Evolutionary conservation across 2,329 filamentous ascomycete genomes (phyloP).

Genomic region (Epichloe gansuensis): DNA sequence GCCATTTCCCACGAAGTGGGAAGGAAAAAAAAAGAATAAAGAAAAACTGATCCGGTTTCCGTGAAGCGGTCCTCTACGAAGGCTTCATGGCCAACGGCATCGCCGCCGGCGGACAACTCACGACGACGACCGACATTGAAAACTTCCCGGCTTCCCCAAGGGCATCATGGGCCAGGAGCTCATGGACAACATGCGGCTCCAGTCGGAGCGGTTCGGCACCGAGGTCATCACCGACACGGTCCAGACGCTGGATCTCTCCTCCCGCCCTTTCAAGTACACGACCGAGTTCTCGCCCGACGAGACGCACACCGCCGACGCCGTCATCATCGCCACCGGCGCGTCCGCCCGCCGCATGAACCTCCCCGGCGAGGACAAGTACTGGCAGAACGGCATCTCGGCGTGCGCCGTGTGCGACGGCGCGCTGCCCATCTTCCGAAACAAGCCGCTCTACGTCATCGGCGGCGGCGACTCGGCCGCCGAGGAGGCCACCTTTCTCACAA

Average conservation of each 20-base stretch:
- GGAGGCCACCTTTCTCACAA: slow-evolving; percentile 93
- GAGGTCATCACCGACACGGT: slow-evolving; percentile 90
- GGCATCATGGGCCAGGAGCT: slow-evolving; percentile 77
- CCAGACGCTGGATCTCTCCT: slow-evolving; percentile 70
- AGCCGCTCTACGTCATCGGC: slow-evolving; percentile 89
- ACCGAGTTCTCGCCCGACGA: slow-evolving; percentile 77
- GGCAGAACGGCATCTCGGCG: slow-evolving; percentile 92
- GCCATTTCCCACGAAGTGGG: neutral
- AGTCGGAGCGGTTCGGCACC: slow-evolving; percentile 87
- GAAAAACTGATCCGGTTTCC: neutral
- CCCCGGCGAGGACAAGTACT: slow-evolving; percentile 85
- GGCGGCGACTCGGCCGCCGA: slow-evolving; percentile 95
- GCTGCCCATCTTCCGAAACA: slow-evolving; percentile 93
- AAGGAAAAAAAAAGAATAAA: neutral
- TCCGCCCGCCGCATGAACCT: slow-evolving; percentile 77
- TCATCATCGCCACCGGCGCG: slow-evolving; percentile 93
- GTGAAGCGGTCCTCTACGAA: slow-evolving; percentile 75
- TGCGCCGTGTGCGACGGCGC: slow-evolving; percentile 97
- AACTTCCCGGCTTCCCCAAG: slow-evolving; percentile 91
- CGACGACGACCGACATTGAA: slow-evolving; percentile 95
- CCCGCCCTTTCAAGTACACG: slow-evolving; percentile 84
- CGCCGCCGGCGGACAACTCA: slow-evolving; percentile 90
- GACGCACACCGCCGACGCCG: slow-evolving; percentile 75
- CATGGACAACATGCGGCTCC: slow-evolving; percentile 91
- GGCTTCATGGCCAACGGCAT: slow-evolving; percentile 97